These are phyloP conservation scores for Yamadazyma pseudoaaseri DNA, from an alignment of 1,139 yeast genomes.

Conservation along the genomic window DNA sequence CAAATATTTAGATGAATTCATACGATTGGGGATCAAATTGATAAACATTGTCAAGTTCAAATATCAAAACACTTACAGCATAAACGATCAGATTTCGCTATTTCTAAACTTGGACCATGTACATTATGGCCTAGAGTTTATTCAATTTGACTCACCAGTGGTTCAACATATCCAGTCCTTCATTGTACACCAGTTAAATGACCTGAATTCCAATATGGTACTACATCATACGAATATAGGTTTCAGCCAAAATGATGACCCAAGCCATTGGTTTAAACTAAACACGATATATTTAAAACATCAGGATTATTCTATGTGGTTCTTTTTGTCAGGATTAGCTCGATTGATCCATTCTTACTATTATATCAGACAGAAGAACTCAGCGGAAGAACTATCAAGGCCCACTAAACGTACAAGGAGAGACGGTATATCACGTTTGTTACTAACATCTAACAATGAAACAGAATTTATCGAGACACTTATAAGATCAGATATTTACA, in stretches of 20 bases:
- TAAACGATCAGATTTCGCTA: constrained; percentile 10
- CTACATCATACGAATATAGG: constrained; percentile 5
- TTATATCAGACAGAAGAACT: background rate
- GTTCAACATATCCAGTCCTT: constrained; percentile 1
- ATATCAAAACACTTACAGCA: constrained; percentile 5
- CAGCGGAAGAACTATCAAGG: background rate
- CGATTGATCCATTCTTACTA: constrained; percentile 9
- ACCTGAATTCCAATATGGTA: constrained; percentile 3
- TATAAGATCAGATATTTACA: background rate
- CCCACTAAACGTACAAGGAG: background rate
- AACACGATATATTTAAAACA: constrained; percentile 12
- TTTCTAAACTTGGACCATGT: constrained; percentile 14
- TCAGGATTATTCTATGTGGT: constrained; percentile 10
- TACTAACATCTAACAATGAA: constrained; percentile 1
- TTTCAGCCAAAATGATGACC: constrained; percentile 2
- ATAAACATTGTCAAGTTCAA: constrained; percentile 7
- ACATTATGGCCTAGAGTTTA: constrained; percentile 4
- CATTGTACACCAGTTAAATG: constrained; percentile 5
- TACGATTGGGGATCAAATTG: constrained; percentile 9
- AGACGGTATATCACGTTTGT: constrained; percentile 1
- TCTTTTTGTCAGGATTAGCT: constrained; percentile 11
- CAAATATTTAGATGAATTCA: constrained; percentile 1
- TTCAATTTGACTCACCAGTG: background rate
- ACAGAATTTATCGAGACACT: constrained; percentile 1
- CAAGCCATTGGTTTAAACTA: constrained; percentile 7